Conservation (phyloP, 2,329 filamentous ascomycete genomes). For the Ophiocordyceps camponoti-leonardi region DNA sequence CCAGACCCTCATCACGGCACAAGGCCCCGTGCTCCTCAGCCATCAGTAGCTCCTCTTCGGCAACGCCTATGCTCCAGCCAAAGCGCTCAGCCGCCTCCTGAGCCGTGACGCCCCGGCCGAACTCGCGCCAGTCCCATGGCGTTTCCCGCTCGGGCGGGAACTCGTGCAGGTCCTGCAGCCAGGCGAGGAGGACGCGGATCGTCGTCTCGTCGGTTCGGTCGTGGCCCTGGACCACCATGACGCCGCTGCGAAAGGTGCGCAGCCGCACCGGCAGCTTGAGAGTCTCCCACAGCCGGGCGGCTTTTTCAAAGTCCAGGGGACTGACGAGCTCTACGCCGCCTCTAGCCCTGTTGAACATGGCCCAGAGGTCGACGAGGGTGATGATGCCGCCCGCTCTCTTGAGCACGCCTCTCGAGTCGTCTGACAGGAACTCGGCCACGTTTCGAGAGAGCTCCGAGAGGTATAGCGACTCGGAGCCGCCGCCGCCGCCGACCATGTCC, state of each 20-base stretch:
- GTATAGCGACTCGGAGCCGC: constrained; percentile 65
- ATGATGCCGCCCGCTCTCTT: constrained; percentile 74
- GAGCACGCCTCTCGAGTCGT: constrained; percentile 64
- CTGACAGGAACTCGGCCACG: constrained; percentile 74
- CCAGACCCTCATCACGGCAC: constrained; percentile 81
- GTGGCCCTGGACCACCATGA: constrained; percentile 81
- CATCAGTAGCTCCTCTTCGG: constrained; percentile 92
- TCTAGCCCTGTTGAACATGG: constrained; percentile 81
- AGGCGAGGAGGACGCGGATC: constrained; percentile 55
- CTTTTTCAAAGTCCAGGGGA: constrained; percentile 80
- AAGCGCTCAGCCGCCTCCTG: constrained; percentile 81
- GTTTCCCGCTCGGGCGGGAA: constrained; percentile 47
- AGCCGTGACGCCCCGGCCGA: constrained; percentile 74
- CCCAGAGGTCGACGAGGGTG: constrained; percentile 80
- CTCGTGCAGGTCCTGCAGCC: constrained; percentile 58
- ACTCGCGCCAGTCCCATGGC: constrained; percentile 58
- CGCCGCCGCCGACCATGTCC: constrained; percentile 64
- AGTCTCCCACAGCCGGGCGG: constrained; percentile 73
- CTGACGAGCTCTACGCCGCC: constrained; percentile 91
- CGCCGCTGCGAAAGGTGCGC: constrained; percentile 76
- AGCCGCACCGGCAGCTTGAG: constrained; percentile 74
- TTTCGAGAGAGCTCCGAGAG: constrained; percentile 74
- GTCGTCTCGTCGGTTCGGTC: constrained; percentile 88
- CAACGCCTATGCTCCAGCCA: constrained; percentile 93
- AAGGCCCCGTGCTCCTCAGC: constrained; percentile 77